Percentiles rank a stretch among this genome's conserved stretches.
Evolutionary conservation across 1,284 basidiomycete genomes (phyloP).

Genomic region (Ustilago nuda): DNA sequence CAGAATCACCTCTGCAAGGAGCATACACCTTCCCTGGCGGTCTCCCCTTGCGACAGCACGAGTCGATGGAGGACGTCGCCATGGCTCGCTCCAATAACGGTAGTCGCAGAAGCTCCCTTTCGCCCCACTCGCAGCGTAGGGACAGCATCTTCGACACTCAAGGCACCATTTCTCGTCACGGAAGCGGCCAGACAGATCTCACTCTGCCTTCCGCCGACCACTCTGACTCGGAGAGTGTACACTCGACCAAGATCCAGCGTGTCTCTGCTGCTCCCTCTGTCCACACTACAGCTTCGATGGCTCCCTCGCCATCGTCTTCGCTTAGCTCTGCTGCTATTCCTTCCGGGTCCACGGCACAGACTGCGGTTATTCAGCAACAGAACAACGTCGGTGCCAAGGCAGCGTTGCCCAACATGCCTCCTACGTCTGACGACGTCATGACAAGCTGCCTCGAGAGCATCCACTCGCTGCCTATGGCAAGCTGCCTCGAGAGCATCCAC

Average conservation of each 20-base stretch:
- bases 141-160: constrained; percentile 20
- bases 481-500: constrained; percentile 46
- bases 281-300: neutral
- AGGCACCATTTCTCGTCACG: constrained; percentile 32
- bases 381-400: neutral
- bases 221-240: constrained; percentile 21
- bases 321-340: constrained; percentile 17
- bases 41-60: constrained; percentile 17
- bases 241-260: constrained; percentile 22
- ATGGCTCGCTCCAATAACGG: constrained; percentile 20
- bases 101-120: constrained; percentile 25
- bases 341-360: constrained; percentile 15
- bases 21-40: constrained; percentile 17
- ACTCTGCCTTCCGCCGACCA: constrained; percentile 33
- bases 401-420: neutral
- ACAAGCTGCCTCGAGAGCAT: constrained; percentile 46
- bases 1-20: constrained; percentile 15
- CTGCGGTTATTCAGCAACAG: neutral
- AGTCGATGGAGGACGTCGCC: constrained; percentile 18
- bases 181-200: constrained; percentile 44
- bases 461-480: constrained; percentile 24
- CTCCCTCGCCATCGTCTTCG: constrained; percentile 15
- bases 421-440: constrained; percentile 23
- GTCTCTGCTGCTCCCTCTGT: neutral
- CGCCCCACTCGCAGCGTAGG: constrained; percentile 21